A percentile compares a stretch with the other conserved stretches of the same genome.
These are phyloP conservation scores for Grammothele lineata DNA, from an alignment of 768 basidiomycete species.

Conservation along the genomic window DNA sequence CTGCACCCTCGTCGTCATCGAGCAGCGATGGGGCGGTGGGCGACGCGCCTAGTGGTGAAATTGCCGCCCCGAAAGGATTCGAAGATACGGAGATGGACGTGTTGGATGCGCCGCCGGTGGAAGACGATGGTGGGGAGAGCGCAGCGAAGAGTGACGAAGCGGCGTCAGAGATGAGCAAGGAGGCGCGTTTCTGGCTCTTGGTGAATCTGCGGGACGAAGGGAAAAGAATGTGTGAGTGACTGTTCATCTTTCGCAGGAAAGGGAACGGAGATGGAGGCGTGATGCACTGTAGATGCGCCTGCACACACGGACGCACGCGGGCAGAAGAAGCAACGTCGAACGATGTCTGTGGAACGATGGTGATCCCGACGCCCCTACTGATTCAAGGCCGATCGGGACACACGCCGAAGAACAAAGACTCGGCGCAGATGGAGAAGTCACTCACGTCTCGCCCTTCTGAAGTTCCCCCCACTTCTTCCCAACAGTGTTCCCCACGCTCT, in stretches of 20 bases:
- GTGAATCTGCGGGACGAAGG: conserved; percentile 42
- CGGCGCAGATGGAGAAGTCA: conserved; percentile 18
- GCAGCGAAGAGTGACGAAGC: conserved; percentile 52
- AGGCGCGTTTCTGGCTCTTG: conserved; percentile 66
- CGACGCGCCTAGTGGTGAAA: conserved; percentile 14
- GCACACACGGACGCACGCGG: no score
- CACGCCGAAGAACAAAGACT: background rate
- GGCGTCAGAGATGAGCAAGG: conserved; percentile 60
- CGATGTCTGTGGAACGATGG: no score
- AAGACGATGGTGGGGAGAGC: conserved; percentile 31
- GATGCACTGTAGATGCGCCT: no score
- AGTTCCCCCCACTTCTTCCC: conserved; percentile 60
- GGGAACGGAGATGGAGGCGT: no score
- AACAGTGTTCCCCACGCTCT: conserved; percentile 43
- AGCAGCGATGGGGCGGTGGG: conserved; percentile 29
- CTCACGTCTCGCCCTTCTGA: conserved; percentile 51
- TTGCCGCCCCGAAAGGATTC: conserved; percentile 14
- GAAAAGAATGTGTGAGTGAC: no score
- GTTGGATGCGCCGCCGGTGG: conserved; percentile 21
- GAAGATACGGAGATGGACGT: conserved; percentile 11
- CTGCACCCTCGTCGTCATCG: conserved; percentile 27
- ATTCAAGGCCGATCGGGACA: no score
- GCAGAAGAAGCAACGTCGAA: no score
- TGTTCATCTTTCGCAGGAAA: no score
- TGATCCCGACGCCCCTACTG: no score